phyloP scores from a whole-genome alignment of 1,139 yeast species.

The Komagataea norvegica region DNA sequence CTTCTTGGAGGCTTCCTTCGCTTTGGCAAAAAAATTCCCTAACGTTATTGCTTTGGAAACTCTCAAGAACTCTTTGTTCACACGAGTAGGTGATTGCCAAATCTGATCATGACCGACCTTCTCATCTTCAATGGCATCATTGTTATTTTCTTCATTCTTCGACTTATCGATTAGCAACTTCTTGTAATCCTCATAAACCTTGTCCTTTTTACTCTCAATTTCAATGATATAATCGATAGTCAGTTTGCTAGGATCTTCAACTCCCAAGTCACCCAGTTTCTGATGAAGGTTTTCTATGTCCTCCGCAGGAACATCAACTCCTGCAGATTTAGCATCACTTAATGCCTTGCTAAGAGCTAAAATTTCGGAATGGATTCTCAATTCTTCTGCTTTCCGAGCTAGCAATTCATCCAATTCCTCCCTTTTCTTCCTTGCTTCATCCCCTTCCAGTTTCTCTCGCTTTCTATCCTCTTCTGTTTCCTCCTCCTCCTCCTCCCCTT shows the following conservation, averaged over 20 bases:
- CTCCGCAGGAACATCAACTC: constrained; percentile 43
- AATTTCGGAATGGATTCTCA: constrained; percentile 50
- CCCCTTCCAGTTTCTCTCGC: constrained; percentile 19
- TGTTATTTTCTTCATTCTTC: constrained; percentile 6
- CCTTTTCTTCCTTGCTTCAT: constrained; percentile 3
- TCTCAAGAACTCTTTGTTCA: constrained; percentile 15
- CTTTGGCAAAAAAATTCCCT: constrained; percentile 18
- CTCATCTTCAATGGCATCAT: constrained; percentile 1
- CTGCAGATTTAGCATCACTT: constrained; percentile 50
- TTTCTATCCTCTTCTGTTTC: constrained; percentile 11
- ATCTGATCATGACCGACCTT: constrained; percentile 6
- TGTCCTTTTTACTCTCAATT: constrained; percentile 20
- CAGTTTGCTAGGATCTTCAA: constrained; percentile 9
- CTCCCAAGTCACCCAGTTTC: constrained; percentile 29
- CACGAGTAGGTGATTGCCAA: constrained; percentile 9
- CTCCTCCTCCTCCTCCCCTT: constrained; percentile 3
- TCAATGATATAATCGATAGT: constrained; percentile 17
- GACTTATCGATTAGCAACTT: constrained; percentile 17
- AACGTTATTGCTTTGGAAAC: constrained; percentile 21
- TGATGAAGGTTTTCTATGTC: constrained; percentile 38
- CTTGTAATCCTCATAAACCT: constrained; percentile 19
- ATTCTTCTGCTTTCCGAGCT: constrained; percentile 41
- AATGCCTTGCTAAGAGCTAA: constrained; percentile 58
- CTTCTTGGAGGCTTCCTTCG: constrained; percentile 1
- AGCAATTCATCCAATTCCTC: constrained; percentile 10